Evolutionary conservation across 1,284 basidiomycete genomes (phyloP).

Genomic region (Phlebopus sp.): DNA sequence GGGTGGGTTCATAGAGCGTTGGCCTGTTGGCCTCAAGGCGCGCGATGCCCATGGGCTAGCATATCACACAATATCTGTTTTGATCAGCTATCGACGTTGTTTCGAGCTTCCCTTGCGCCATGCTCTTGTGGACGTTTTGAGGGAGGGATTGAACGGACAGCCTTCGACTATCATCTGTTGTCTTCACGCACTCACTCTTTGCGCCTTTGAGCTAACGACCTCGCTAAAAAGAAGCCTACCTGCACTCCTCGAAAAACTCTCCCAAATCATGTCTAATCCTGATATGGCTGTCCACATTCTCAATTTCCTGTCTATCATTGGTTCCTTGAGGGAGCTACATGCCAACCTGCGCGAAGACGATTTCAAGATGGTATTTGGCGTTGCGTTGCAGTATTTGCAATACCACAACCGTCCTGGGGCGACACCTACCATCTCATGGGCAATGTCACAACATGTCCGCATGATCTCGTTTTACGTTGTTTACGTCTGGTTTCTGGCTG

Average conservation of each 20-base stretch:
- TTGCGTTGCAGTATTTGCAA: slow-evolving; percentile 93
- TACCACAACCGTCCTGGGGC: slow-evolving; percentile 78
- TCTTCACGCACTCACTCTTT: slow-evolving; percentile 86
- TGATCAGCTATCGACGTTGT: slow-evolving; percentile 85
- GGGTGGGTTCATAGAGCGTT: slow-evolving; percentile 57
- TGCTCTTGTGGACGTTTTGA: slow-evolving; percentile 82
- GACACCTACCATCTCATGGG: slow-evolving; percentile 71
- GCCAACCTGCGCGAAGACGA: slow-evolving; percentile 92
- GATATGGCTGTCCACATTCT: slow-evolving; percentile 95
- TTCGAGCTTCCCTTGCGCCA: slow-evolving; percentile 72
- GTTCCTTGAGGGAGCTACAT: slow-evolving; percentile 77
- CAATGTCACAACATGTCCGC: slow-evolving; percentile 93
- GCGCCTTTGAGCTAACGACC: slow-evolving; percentile 85
- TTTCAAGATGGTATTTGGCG: slow-evolving; percentile 93
- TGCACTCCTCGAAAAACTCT: slow-evolving; percentile 83
- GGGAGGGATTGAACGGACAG: slow-evolving; percentile 76
- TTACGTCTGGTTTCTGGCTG: slow-evolving; percentile 92
- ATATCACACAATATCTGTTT: slow-evolving; percentile 85
- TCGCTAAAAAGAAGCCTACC: slow-evolving; percentile 83
- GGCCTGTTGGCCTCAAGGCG: slow-evolving; percentile 63
- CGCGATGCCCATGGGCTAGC: slow-evolving; percentile 88
- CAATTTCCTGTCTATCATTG: slow-evolving; percentile 87
- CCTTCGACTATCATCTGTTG: slow-evolving; percentile 88
- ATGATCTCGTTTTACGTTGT: slow-evolving; percentile 92
- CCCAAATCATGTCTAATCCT: slow-evolving; percentile 93